These are phyloP conservation scores for Solanum chilense DNA, from an alignment of 257 asterid genomes.

Conservation along the genomic window DNA sequence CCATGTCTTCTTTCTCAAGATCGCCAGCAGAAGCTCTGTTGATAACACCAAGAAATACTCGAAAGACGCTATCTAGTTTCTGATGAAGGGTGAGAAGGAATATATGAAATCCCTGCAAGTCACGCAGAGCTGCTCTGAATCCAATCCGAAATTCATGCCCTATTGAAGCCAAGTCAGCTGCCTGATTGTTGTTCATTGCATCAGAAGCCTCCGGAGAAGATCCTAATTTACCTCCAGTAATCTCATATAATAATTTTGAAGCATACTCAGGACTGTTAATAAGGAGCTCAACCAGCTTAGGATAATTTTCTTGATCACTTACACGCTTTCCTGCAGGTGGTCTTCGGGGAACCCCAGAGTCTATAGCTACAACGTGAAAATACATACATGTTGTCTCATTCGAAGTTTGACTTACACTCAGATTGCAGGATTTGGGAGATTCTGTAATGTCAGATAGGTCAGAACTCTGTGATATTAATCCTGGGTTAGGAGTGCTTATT, in stretches of 20 bases:
- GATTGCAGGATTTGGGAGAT: constrained; percentile 62
- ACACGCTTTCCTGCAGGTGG: constrained; percentile 99
- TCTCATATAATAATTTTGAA: constrained; percentile 57
- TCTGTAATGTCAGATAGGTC: constrained; percentile 66
- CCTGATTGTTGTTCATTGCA: constrained; percentile 14
- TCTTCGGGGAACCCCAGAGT: constrained; percentile 94
- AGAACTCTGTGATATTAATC: constrained; percentile 55
- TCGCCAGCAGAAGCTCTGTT: constrained; percentile 59
- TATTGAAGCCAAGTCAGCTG: constrained; percentile 38
- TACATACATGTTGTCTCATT: constrained; percentile 30
- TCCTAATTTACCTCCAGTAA: constrained; percentile 80
- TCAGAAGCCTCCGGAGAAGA: constrained; percentile 31
- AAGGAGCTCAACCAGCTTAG: constrained; percentile 88
- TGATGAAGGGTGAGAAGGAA: constrained; percentile 91
- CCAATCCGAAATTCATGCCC: constrained; percentile 73
- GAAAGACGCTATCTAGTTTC: constrained; percentile 64
- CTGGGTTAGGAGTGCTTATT: constrained; percentile 42
- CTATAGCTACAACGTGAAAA: constrained; percentile 79
- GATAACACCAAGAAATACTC: constrained; percentile 51
- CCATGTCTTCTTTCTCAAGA: constrained; percentile 60
- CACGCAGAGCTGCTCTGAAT: constrained; percentile 82
- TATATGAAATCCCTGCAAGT: constrained; percentile 92
- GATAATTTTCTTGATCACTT: constrained; percentile 83
- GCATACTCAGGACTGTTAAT: constrained; percentile 79
- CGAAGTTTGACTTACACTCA: constrained; percentile 45